Base-by-base conservation (phyloP, 306 rosid species). In the Quercus engelmannii region DNA sequence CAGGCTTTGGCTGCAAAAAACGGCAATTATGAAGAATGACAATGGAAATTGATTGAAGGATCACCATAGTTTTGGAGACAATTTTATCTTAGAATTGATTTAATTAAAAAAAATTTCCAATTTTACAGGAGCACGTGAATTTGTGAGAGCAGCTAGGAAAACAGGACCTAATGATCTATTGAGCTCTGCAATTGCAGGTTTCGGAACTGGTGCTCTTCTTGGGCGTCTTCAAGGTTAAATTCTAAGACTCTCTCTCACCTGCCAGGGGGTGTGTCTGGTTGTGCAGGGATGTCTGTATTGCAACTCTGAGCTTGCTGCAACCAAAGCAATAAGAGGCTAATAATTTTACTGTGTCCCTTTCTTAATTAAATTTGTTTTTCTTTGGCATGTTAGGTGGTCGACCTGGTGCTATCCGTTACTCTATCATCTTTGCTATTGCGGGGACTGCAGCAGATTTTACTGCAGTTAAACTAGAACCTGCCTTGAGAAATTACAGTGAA, bases 191-290 rank as follows among this genome's bases (percentile, higher is more conserved):
- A 76, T 89, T 62, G 99, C 98, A 0, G 99, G 98, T 63, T 86
- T 93, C 73, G 97, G 94, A 49, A 89, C 90, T 26, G 99, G 99
- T 84, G 93, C 94, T 76, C 69, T 95, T 82, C 93, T 93, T 13
- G 99, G 99, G 41, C 99, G 96, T 69, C 83, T 95, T 54, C 93
- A 95, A 81, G 96, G 99, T 95, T 75, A 77, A 71, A 73, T 84
- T 88, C 81, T 78, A 3, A 56, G 52, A 62, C 35, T 30, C 46
- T 70, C 49, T 18, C 46, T 10, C 70, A 21, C 18, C 19, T 28
- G 4, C 26, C 13, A 10, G 41, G 18, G 70, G 4, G 14, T 65
- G 56, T 49, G 19, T 59, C 19, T 52, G 38, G 4, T 7, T 52
- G 21, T 46, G 74, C 18, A 0, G n/a, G 3, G 76, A 18, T n/a